phyloP scores from a whole-genome alignment of 495 filamentous ascomycete genomes.

The Cercophora samala region DNA sequence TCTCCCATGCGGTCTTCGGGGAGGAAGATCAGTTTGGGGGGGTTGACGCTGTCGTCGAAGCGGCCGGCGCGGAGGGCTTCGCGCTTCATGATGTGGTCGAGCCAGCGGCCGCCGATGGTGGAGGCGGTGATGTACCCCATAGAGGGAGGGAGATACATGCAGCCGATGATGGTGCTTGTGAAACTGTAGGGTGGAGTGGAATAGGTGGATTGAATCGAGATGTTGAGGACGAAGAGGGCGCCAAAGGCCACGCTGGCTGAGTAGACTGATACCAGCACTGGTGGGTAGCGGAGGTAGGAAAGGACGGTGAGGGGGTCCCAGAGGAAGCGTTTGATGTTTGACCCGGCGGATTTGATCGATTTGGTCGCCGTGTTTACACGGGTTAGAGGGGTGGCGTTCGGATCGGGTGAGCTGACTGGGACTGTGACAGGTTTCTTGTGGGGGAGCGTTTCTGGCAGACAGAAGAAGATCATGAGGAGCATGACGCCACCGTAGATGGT shows the following conservation, averaged over 20 bases:
- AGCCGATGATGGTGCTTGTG: constrained; percentile 66
- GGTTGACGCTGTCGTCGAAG: constrained; percentile 54
- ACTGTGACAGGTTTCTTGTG: constrained; percentile 15
- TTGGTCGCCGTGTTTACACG: constrained; percentile 60
- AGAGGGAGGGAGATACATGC: constrained; percentile 78
- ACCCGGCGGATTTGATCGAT: constrained; percentile 53
- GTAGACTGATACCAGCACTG: constrained; percentile 76
- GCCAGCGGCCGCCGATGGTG: constrained; percentile 77
- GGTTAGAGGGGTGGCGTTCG: not conserved
- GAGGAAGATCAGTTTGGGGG: constrained; percentile 62
- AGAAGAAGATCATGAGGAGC: constrained; percentile 60
- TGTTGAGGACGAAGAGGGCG: constrained; percentile 81
- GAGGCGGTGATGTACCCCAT: constrained; percentile 75
- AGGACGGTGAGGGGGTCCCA: constrained; percentile 79
- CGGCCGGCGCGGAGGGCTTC: constrained; percentile 69
- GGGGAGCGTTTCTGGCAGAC: constrained; percentile 66
- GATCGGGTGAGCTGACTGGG: constrained; percentile 1
- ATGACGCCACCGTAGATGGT: constrained; percentile 68
- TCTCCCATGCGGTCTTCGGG: constrained; percentile 90
- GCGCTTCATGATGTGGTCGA: constrained; percentile 83
- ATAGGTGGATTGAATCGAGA: constrained; percentile 77
- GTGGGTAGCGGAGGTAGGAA: constrained; percentile 73
- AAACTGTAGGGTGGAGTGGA: constrained; percentile 70
- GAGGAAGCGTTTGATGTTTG: constrained; percentile 61
- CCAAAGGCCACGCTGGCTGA: constrained; percentile 80